Evolutionary conservation across 805 yeast genomes (phyloP), one percentile per base, ranked within the genome.

Genomic region (Citeromyces matritensis): DNA sequence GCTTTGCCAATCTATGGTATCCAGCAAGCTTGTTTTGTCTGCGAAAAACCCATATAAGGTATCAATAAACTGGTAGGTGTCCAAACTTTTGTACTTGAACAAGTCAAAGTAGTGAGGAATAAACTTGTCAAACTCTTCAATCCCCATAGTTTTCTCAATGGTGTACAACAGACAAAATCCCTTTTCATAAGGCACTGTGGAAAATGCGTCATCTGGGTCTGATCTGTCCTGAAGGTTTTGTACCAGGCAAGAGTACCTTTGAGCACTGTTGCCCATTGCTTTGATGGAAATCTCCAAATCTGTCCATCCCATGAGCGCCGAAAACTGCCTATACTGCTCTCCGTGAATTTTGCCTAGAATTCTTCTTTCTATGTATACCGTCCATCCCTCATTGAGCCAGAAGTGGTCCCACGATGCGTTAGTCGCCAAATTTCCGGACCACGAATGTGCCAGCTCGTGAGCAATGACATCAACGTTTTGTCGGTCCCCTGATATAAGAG

Each of bases 311-410:
- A 81, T 78, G 38, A 85, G 73, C 25, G 85, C 84, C 38, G 76
- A 65, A 48, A 85, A 81, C 42, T 83, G 88, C 47, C 95, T 69
- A 27, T 69, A 62, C 23, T 71, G 53, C 43, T 81, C 88, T 15
- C 91, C 94, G 45, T 82, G 83, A n/a, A 83, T 50, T 10, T 63
- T 67, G 11, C 81, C 94, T 19, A 73, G 58, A 36, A 85, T 84
- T 44, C 94, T 62, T 49, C 95, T 69, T 54, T 85, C 95, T 24
- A 85, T 54, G 50, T 85, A 85, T 26, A 85, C 95, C 5, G 95
- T 84, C 95, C 95, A 85, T 24, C 95, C 95, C 58, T 85, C 95
- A 50, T 85, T 85, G 41, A 85, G 66, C 91, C 94, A 85, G 52
- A 85, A 84, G 56, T 84, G 94, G 47, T 82, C 86, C 91, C 94